Base-by-base conservation (phyloP, 768 basidiomycete genomes). In the Termitomyces sp. region DNA sequence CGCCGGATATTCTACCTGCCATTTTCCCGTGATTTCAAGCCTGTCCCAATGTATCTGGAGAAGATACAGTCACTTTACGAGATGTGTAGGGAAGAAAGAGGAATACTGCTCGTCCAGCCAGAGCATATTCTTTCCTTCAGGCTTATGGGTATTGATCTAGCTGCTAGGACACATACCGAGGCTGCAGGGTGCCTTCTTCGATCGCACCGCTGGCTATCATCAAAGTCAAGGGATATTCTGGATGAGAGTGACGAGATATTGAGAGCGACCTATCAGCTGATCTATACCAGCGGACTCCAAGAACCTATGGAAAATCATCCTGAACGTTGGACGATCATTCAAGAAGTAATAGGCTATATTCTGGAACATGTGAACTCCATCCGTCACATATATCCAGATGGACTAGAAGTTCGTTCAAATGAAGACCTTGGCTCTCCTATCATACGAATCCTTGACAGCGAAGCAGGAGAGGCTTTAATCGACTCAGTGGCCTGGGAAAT, bases 121-220 rank as follows among this genome's bases (percentile, higher is more conserved):
- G 81, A 83, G 45, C 79, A 84, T 28, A 67, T 81, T 12, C 69
- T 83, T 3, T 83, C 82, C 0, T 77, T 79, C 56, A 72, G 73
- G 59, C 68, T 83, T 17, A 74, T 78, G 71, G 72, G 69, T 3
- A 65, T 81, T 23, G 75, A 83, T 54, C 66, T 72, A 10, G 28
- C 34, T 16, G 44, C 12, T 16, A n/a, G 7, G 7, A 5, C 49
- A 21, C 43, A 50, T 9, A 35, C 19, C 1, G 58, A 63, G 25
- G 56, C 61, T 12, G 59, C 65, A 7, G 12, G 42, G 7, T 21
- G 37, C 3, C 58, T 78, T 6, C 52, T 76, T 39, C 46, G 64
- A 7, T 55, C 63, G 0, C 66, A 70, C 55, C 50, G 30, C 17
- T 74, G 73, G 72, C 52, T 74, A 3, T 34, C 59, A 32, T 32